These are phyloP conservation scores for Tricholoma sp. DNA, from an alignment of 768 basidiomycete species.

Conservation along the genomic window DNA sequence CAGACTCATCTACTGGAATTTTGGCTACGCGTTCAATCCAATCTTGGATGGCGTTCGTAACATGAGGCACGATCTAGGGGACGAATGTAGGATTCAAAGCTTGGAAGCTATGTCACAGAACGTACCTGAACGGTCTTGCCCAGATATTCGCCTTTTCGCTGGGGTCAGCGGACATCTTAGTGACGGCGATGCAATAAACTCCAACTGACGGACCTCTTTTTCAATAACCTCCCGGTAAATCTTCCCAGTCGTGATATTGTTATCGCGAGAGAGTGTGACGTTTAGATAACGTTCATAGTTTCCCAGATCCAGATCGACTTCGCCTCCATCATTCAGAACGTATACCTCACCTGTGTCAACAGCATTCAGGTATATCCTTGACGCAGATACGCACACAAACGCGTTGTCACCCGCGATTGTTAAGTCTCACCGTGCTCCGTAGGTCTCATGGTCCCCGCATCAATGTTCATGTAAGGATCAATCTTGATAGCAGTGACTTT, in stretches of 20 bases:
- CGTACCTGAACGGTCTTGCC: slow-evolving; percentile 94
- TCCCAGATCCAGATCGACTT: slow-evolving; percentile 95
- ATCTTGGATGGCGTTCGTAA: slow-evolving; percentile 96
- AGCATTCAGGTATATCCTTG: not conserved
- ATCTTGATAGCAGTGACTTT: slow-evolving; percentile 99
- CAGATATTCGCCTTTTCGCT: slow-evolving; percentile 84
- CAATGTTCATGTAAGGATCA: slow-evolving; percentile 99
- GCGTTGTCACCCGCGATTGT: slow-evolving; percentile 3
- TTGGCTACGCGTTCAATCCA: slow-evolving; percentile 96
- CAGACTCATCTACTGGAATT: slow-evolving; percentile 92
- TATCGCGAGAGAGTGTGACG: slow-evolving; percentile 88
- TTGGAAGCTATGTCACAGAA: not conserved
- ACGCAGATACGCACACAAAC: slow-evolving; percentile 1
- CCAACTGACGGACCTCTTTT: slow-evolving; percentile 65
- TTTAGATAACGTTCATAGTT: slow-evolving; percentile 99
- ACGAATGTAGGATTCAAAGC: not conserved
- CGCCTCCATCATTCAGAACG: slow-evolving; percentile 96
- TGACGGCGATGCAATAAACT: not conserved
- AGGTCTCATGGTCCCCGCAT: slow-evolving; percentile 98
- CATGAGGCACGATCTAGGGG: slow-evolving; percentile 83
- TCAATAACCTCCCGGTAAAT: slow-evolving; percentile 97
- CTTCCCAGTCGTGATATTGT: slow-evolving; percentile 99
- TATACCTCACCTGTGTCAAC: slow-evolving; percentile 79
- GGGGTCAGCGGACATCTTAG: slow-evolving; percentile 4
- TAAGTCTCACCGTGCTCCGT: slow-evolving; percentile 85